These are phyloP conservation scores for Daedaleopsis sinensis DNA, from an alignment of 768 basidiomycete species.

Conservation along the genomic window DNA sequence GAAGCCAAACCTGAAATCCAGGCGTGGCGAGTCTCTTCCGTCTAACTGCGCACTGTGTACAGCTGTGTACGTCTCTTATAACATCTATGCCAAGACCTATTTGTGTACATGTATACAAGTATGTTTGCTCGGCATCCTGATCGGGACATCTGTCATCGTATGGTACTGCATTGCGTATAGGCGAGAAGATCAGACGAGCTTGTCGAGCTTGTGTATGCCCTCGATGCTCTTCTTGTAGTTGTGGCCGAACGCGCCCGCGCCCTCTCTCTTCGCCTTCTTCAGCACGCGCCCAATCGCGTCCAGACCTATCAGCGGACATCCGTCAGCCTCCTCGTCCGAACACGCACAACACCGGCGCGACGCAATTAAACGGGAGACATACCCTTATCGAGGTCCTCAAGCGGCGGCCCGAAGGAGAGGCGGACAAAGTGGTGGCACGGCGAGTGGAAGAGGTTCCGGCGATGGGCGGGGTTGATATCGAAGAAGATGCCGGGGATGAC, in stretches of 20 bases:
- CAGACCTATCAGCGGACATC: constrained; percentile 45
- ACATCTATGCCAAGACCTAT: constrained; percentile 6
- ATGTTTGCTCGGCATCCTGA: neutral
- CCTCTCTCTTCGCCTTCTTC: constrained; percentile 64
- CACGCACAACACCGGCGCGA: no score
- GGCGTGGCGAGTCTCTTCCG: no score
- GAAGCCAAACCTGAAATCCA: no score
- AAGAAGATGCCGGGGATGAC: constrained; percentile 93
- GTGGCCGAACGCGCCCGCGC: constrained; percentile 67
- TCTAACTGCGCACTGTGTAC: no score
- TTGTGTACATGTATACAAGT: neutral
- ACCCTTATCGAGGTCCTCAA: constrained; percentile 76
- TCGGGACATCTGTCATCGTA: neutral
- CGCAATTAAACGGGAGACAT: neutral
- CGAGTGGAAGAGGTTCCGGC: constrained; percentile 87
- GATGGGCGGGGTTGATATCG: constrained; percentile 78
- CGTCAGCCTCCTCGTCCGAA: no score
- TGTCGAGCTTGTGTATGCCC: constrained; percentile 23
- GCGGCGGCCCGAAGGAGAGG: constrained; percentile 82
- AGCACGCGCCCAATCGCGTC: constrained; percentile 86
- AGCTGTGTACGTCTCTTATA: no score
- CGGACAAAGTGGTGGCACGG: constrained; percentile 92
- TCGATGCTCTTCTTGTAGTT: constrained; percentile 66
- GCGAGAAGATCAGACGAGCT: constrained; percentile 9
- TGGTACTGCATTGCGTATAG: neutral